Base-by-base conservation (phyloP, 768 basidiomycete species). In the Polyporus arcularius region DNA sequence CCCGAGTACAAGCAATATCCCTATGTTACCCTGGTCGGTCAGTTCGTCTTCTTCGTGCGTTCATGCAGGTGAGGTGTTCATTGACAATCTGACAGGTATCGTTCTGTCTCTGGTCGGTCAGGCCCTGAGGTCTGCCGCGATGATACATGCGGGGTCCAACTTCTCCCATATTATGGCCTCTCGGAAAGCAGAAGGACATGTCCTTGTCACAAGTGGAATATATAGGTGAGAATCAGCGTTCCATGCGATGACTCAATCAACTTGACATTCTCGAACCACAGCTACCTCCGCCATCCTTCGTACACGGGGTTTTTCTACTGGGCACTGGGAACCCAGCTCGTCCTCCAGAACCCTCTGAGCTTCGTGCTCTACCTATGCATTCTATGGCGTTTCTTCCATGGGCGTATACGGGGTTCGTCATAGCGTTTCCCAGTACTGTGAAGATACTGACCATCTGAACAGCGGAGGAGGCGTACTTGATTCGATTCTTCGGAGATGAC, bases 251-350 rank as follows among this genome's bases (percentile, higher is more conserved):
- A 8, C 62, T 18, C 46, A 12, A 28, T n/a, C 53, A 49, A 26
- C 53, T 28, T 30, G 42, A 35, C 50, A 30, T 26, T 50, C 38
- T 71, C 12, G 50, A 43, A 31, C 16, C 56, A 45, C 66, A 94
- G 92, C 7, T 90, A 85, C 85, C 89, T 87, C 62, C 86, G 97
- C 14, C 97, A 99, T 74, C 97, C 97, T 11, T 97, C 96, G 0
- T 99, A 99, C 67, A 85, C 92, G 1, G 97, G 96, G 2, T 99
- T 98, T 79, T 96, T 92, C 74, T 98, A 96, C 73, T 98, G 97
- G 97, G 95, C 94, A 0, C 69, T 99, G 30, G 94, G 96, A 2
- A 97, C 94, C 0, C 97, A 99, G 72, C 75, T 98, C 40, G 83
- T 94, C 0, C 80, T 98, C 21, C 94, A 94, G 70, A 99, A 98